Base-by-base conservation (phyloP, 23 red algal species). In the Porphyridium purpureum region DNA sequence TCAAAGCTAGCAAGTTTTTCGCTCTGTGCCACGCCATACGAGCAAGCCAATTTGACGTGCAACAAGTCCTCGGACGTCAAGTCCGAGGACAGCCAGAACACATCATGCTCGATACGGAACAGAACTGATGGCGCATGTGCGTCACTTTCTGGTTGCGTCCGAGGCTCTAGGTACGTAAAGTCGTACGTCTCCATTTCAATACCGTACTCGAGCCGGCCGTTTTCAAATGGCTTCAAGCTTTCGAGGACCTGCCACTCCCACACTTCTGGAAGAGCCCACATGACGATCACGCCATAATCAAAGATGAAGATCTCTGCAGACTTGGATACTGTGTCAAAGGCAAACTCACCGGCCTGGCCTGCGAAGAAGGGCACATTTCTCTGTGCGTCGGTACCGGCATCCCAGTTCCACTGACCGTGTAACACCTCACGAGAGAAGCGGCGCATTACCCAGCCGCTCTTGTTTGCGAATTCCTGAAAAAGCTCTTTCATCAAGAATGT, bases 1-100 rank as follows among this genome's bases (percentile, higher is more conserved):
- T 78, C 72, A 61, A 78, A 78, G 27, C 41, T 54, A 44, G 53
- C 72, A 49, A 78, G 52, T 41, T 78, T 78, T 33, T 31, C 49
- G 7, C 41, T 54, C 52, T 78, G 72, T 30, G 72, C 72, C 27
- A 67, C 27, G 0, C 41, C 72, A 41, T 78, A 55, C 22, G 72
- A 78, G 11, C 66, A 26, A 0, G 55, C 57, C 23, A 61, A 25
- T 27, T 78, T 62, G 24, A 57, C 72, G 22, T 22, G 72, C 20
- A 78, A 58, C 0, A 54, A 32, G 26, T 64, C 53, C 21, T 78
- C 72, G 19, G 50, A 27, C 24, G 59, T 9, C 1, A 64, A 19
- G 5, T 0, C 27, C 44, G 33, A 48, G 11, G 29, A 35, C 22
- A 64, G 29, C 26, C 29, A 36, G 17, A 64, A 31, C 49, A 31